These are phyloP conservation scores for Hypoxylon cercidicola DNA, from an alignment of 495 filamentous ascomycete species.

Conservation along the genomic window DNA sequence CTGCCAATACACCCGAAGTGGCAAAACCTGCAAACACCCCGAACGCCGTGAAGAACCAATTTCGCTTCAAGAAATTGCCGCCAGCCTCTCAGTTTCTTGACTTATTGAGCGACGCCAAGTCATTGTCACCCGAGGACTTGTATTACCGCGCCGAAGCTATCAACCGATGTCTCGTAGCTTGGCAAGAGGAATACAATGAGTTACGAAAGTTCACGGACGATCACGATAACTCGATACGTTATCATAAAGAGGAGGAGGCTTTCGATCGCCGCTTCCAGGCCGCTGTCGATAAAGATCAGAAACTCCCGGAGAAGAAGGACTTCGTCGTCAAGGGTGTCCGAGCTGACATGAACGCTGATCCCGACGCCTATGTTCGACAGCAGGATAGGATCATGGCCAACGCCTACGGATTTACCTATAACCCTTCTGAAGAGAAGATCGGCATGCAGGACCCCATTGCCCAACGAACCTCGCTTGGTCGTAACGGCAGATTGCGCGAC, in stretches of 20 bases:
- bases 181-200: constrained; percentile 72
- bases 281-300: constrained; percentile 25
- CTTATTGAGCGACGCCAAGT: constrained; percentile 49
- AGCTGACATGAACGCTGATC: constrained; percentile 47
- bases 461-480: constrained; percentile 54
- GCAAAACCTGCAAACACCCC: constrained; percentile 11
- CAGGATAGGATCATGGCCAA: constrained; percentile 58
- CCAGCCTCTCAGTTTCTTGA: constrained; percentile 48
- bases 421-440: constrained; percentile 49
- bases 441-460: constrained; percentile 58
- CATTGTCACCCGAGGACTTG: constrained; percentile 59
- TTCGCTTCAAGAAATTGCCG: constrained; percentile 47
- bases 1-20: constrained; percentile 33
- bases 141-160: constrained; percentile 64
- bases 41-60: constrained; percentile 16
- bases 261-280: constrained; percentile 33
- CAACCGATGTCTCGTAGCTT: constrained; percentile 62
- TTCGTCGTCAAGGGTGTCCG: constrained; percentile 55
- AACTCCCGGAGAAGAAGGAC: constrained; percentile 30
- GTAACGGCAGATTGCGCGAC: constrained; percentile 57
- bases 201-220: constrained; percentile 67
- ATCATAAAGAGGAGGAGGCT: constrained; percentile 45
- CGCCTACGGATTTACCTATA: constrained; percentile 59
- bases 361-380: constrained; percentile 49
- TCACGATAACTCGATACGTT: constrained; percentile 59